Evolutionary conservation across 805 yeast species (phyloP).

Genomic region (Metschnikowia orientalis): DNA sequence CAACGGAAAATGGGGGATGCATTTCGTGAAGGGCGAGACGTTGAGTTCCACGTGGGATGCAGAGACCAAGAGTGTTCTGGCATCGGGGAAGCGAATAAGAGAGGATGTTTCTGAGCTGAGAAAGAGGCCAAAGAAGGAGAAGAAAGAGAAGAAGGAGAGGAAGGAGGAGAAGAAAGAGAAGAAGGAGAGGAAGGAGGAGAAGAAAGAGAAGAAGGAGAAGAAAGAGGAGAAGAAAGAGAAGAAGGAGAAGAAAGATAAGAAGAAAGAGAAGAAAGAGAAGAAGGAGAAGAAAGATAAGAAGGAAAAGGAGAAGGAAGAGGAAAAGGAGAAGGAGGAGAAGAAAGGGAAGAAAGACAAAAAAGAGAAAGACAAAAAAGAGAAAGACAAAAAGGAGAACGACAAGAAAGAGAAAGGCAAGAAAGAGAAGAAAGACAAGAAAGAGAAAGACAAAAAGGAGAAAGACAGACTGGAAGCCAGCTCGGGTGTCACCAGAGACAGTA

Average conservation of each 20-base stretch:
- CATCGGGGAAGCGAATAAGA: constrained; percentile 14
- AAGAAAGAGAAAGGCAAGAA: constrained; percentile 31
- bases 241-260: constrained; percentile 19
- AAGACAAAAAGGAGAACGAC: constrained; percentile 13
- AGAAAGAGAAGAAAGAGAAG: constrained; percentile 1
- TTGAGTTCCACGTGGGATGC: constrained; percentile 80
- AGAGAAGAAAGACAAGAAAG: constrained; percentile 19
- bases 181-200: constrained; percentile 10
- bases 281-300: constrained; percentile 10
- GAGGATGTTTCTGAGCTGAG: constrained; percentile 22
- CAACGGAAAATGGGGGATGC: constrained; percentile 86
- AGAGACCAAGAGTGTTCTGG: constrained; percentile 31
- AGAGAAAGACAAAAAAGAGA: constrained; percentile 10
- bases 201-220: constrained; percentile 29
- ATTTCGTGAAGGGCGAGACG: constrained; percentile 81
- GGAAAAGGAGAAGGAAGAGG: constrained; percentile 7
- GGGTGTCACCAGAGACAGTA: constrained; percentile 25
- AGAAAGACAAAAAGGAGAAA: constrained; percentile 21
- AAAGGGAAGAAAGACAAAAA: constrained; percentile 7
- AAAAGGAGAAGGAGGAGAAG: constrained; percentile 2
- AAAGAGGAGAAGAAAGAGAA: constrained; percentile 23
- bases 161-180: constrained; percentile 9
- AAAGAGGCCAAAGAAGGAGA: constrained; percentile 11
- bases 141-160: constrained; percentile 2
- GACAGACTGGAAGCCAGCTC: constrained; percentile 21